Evolutionary conservation across 495 filamentous ascomycete genomes (phyloP), one percentile per base, ranked within the genome.

Genomic region (Neurospora sp.): DNA sequence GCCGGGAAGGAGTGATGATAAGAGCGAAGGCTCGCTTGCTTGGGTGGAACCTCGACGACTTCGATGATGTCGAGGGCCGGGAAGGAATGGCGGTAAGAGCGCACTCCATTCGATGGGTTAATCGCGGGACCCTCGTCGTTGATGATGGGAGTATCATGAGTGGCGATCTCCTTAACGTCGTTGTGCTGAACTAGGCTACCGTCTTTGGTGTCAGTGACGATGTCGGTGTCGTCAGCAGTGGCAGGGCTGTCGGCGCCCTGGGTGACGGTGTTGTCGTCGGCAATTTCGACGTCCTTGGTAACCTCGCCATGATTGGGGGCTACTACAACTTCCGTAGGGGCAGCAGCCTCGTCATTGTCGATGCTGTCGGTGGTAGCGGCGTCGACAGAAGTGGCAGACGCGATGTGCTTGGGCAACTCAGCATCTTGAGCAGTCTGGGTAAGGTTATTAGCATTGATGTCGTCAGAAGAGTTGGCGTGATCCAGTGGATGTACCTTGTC

Each of bases 281-380:
- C 10, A 12, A 53, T 22, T 0, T 27, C 10, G 46, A 53, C 10
- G 4, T 14, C 4, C 20, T 53, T 12, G n/a, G 10, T 12, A 2
- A 3, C 20, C 4, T 3, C 0, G 10, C 0, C 1, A 22, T 22
- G 10, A 1, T 53, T 27, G 20, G 20, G 10, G 0, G 46, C 0
- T 1, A 1, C 1, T 5, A 12, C 10, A 0, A 27, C 0, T 0
- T 53, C 10, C 5, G 10, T 53, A 20, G 0, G 1, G 5, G 12
- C 0, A 3, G 20, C 1, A 53, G 10, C 46, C 4, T 22, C 11
- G 9, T 12, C 0, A 0, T 48, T n/a, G 9, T 10, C 1, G 9
- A 48, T 48, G 3, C 9, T 31, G 27, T 31, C 27, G 27, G 27
- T 31, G 27, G 27, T 31, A 31, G 27, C 27, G 27, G 2, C 27